Percentiles rank a stretch among this genome's conserved stretches.
phyloP scores from a whole-genome alignment of 2,329 filamentous ascomycete species.

The Talaromyces sp. region DNA sequence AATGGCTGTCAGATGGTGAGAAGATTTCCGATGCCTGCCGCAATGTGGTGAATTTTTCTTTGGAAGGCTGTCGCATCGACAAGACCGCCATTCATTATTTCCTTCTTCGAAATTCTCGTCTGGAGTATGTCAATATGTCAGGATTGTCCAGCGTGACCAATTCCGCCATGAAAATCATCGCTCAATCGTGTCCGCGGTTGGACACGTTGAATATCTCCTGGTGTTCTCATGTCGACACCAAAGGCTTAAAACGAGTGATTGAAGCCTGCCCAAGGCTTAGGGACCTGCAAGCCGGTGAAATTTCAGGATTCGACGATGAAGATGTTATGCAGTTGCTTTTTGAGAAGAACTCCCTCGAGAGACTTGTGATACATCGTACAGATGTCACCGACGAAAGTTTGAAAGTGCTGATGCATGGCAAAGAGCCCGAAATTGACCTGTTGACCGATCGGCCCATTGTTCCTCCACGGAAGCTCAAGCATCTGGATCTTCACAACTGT shows the following conservation, averaged over 20 bases:
- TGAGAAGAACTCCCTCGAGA: slow-evolving; percentile 72
- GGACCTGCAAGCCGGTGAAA: slow-evolving; percentile 77
- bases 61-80: slow-evolving; percentile 87
- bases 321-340: slow-evolving; percentile 72
- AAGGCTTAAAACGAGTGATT: slow-evolving; percentile 68
- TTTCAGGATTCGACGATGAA: slow-evolving; percentile 70
- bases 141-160: slow-evolving; percentile 73
- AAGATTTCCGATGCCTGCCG: slow-evolving; percentile 72
- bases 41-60: slow-evolving; percentile 80
- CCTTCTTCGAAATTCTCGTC: slow-evolving; percentile 68
- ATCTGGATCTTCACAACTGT: slow-evolving; percentile 82
- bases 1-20: slow-evolving; percentile 65
- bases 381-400: slow-evolving; percentile 73
- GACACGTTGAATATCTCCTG: slow-evolving; percentile 85
- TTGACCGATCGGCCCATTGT: slow-evolving; percentile 72
- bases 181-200: slow-evolving; percentile 73
- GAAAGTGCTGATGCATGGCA: slow-evolving; percentile 67
- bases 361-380: slow-evolving; percentile 72
- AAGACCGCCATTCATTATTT: slow-evolving; percentile 71
- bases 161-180: slow-evolving; percentile 78
- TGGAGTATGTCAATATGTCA: slow-evolving; percentile 82
- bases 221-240: slow-evolving; percentile 80
- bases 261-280: slow-evolving; percentile 66
- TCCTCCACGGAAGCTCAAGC: slow-evolving; percentile 70
- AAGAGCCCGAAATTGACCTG: slow-evolving; percentile 72